A percentile compares a stretch with the other conserved stretches of the same genome.
Evolutionary conservation across 1,284 basidiomycete genomes (phyloP).

Genomic region (Irpex sp.): DNA sequence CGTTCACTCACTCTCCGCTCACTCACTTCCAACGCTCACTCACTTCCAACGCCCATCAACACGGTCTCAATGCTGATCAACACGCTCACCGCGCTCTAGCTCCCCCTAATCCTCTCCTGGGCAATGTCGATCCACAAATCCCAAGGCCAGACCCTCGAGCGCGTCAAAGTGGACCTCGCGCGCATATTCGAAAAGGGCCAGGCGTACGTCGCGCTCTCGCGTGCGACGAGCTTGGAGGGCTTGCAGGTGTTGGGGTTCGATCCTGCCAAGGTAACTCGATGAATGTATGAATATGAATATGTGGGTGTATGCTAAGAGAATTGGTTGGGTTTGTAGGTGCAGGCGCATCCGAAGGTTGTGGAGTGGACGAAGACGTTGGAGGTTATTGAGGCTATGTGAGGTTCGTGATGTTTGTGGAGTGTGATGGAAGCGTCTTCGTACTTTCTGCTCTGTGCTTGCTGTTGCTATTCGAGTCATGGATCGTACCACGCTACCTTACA

Average conservation of each 20-base stretch:
- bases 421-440: not conserved
- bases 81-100: conserved; percentile 26
- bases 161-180: conserved; percentile 78
- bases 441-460: not conserved
- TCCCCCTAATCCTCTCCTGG: conserved; percentile 84
- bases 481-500: too few relatives aligned
- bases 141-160: conserved; percentile 85
- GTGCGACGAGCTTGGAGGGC: conserved; percentile 80
- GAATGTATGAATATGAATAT: too few relatives aligned
- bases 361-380: conserved; percentile 32
- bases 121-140: conserved; percentile 96
- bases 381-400: conserved; percentile 13
- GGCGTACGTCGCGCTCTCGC: conserved; percentile 92
- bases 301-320: too few relatives aligned
- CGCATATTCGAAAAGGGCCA: conserved; percentile 83
- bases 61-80: too few relatives aligned
- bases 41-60: too few relatives aligned
- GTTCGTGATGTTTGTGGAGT: too few relatives aligned
- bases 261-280: conserved; percentile 55
- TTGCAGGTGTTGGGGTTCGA: conserved; percentile 84
- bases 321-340: conserved; percentile 21
- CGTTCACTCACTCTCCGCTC: too few relatives aligned
- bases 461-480: too few relatives aligned
- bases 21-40: too few relatives aligned
- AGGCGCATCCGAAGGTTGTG: conserved; percentile 33